Conservation (phyloP, 2,329 filamentous ascomycete genomes). For the Fusarium goolgardi region DNA sequence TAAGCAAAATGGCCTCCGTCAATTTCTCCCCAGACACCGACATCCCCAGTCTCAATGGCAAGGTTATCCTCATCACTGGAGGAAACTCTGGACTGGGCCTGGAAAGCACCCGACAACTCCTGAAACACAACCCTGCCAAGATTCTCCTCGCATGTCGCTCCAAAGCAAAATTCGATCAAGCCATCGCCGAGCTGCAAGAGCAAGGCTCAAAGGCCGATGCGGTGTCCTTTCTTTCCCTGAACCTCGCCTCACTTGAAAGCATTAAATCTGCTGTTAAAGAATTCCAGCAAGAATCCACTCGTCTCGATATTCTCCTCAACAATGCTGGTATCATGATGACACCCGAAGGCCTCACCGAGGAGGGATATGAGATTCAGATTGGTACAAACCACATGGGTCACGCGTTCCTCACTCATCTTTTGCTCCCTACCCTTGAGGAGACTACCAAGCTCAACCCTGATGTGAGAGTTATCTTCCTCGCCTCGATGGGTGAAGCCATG, state of each 20-base stretch:
- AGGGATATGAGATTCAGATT: conserved; percentile 15
- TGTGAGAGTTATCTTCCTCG: not conserved
- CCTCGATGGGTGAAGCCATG: not conserved
- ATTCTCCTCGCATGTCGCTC: conserved; percentile 14
- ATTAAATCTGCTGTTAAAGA: not conserved
- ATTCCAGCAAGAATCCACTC: not conserved
- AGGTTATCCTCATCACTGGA: conserved; percentile 12
- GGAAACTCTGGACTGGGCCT: conserved; percentile 8
- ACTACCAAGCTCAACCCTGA: conserved; percentile 8
- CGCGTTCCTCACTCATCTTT: not conserved
- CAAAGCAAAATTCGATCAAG: conserved; percentile 13
- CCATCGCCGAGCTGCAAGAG: not conserved
- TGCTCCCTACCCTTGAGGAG: not conserved
- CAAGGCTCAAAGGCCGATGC: not conserved
- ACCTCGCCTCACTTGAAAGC: conserved; percentile 2
- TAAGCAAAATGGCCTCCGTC: not conserved
- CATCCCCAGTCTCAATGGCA: conserved; percentile 8
- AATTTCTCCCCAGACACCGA: conserved; percentile 4
- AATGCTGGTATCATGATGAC: conserved; percentile 25
- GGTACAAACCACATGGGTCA: conserved; percentile 14
- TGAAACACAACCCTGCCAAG: conserved; percentile 7
- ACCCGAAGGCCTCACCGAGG: not conserved
- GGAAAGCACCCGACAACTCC: not conserved
- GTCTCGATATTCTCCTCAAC: conserved; percentile 5
- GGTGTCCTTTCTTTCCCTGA: not conserved